Conservation (phyloP, 306 rosid species). For the Trifolium pratense region DNA sequence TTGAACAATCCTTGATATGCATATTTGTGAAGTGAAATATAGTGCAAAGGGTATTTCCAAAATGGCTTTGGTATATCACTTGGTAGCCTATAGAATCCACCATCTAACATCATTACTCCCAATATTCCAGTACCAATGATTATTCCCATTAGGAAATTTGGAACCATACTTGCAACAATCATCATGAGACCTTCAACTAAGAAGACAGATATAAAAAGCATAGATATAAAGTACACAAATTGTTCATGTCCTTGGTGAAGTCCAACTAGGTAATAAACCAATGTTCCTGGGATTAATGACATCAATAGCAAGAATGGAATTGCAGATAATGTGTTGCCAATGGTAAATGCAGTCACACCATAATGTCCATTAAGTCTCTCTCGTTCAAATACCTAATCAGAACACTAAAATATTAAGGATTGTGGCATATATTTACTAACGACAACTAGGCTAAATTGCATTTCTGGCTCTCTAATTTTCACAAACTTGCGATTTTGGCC, state of each 20-base stretch:
- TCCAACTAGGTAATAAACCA: conserved; percentile 54
- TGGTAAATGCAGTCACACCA: conserved; percentile 52
- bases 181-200: conserved; percentile 75
- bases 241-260: conserved; percentile 53
- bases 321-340: conserved; percentile 63
- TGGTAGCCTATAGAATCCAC: conserved; percentile 65
- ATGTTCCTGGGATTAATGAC: conserved; percentile 58
- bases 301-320: conserved; percentile 56
- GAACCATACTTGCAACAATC: conserved; percentile 65
- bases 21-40: conserved; percentile 66
- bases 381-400: conserved; percentile 61
- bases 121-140: conserved; percentile 64
- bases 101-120: conserved; percentile 71
- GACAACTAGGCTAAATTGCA: too few relatives aligned
- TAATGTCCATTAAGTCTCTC: conserved; percentile 80
- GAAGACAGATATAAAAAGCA: conserved; percentile 46
- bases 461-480: too few relatives aligned
- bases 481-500: too few relatives aligned
- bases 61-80: conserved; percentile 65
- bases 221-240: conserved; percentile 45
- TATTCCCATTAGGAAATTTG: conserved; percentile 68
- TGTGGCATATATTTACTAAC: too few relatives aligned
- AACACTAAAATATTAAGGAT: too few relatives aligned
- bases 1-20: conserved; percentile 70
- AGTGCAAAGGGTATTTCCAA: conserved; percentile 67